Base-by-base conservation (phyloP, 139 green algal species). In the Chara braunii region DNA sequence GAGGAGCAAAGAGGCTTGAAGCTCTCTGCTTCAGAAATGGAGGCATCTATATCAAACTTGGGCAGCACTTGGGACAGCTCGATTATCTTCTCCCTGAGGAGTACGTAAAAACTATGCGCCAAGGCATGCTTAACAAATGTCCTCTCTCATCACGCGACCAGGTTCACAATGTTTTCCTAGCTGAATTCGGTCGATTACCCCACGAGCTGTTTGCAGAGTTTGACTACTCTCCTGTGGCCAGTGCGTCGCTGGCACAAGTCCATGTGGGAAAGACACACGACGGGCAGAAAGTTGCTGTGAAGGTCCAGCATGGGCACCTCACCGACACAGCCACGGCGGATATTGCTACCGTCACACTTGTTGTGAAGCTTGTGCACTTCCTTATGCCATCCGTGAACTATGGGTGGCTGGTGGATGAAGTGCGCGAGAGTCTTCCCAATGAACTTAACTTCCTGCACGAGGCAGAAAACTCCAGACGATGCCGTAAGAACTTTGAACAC, bases 341-440 rank as follows among this genome's bases (percentile, higher is more conserved):
- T 80, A 84, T 89, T 2, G 53, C 79, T 18, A 94, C 85, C 6
- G 85, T 97, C 0, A 68, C 84, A 31, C 59, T 81, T 0, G 64
- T 97, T 52, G 90, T 94, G 7, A 62, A 54, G 2, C 55, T 61
- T 2, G 78, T 84, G 9, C 56, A 73, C 5, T 79, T 43, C 31
- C 18, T 88, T 8, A 84, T 83, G 30, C 82, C 85, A 8, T 71
- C 72, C 52, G 84, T 83, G 70, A 61, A 85, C 62, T 81, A 73
- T 37, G 35, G 61, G 9, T 97, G 91, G 90, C 84, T 97, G 31
- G 86, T 97, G 22, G 80, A 91, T 2, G 90, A 97, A 74, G 75
- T 87, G 5, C 72, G 84, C 64, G 54, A 85, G n/a, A 92, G 83
- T 61, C 72, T 94, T 34, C 86, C 86, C 8, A 75, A 74, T 75